Percentiles rank a stretch among this genome's conserved stretches.
These are phyloP conservation scores for Diaporthe capsici DNA, from an alignment of 2,329 filamentous ascomycete genomes.

Conservation along the genomic window DNA sequence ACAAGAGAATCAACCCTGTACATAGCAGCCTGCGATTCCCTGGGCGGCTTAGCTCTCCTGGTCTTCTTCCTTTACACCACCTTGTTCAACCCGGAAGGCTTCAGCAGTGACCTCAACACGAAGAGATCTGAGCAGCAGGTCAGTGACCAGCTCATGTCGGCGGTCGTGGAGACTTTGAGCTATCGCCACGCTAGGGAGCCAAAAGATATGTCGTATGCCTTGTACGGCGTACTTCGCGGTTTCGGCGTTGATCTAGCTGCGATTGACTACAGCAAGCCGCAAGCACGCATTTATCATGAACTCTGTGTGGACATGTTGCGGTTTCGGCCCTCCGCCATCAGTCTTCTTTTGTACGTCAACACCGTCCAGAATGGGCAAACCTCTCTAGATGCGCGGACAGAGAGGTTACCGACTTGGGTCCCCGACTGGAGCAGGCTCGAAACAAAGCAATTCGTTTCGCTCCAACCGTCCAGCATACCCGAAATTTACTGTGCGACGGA, in stretches of 20 bases:
- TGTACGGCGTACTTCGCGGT: neutral
- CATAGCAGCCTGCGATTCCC: too few relatives aligned
- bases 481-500: neutral
- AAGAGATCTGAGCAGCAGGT: neutral
- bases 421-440: neutral
- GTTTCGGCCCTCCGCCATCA: neutral
- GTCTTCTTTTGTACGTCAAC: neutral
- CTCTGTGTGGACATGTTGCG: slow-evolving; percentile 4
- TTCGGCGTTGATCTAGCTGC: neutral
- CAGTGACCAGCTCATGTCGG: neutral
- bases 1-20: too few relatives aligned
- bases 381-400: neutral
- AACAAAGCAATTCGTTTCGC: neutral
- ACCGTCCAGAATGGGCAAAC: neutral
- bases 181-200: neutral
- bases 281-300: neutral
- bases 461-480: neutral
- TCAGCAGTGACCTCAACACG: neutral
- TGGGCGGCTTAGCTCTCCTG: too few relatives aligned
- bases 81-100: neutral
- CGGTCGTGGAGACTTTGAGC: neutral
- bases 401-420: neutral
- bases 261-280: neutral
- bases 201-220: neutral
- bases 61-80: too few relatives aligned